A percentile compares a stretch with the other conserved stretches of the same genome.
phyloP scores from a whole-genome alignment of 2,329 filamentous ascomycete genomes.

The Penicillium sp. region DNA sequence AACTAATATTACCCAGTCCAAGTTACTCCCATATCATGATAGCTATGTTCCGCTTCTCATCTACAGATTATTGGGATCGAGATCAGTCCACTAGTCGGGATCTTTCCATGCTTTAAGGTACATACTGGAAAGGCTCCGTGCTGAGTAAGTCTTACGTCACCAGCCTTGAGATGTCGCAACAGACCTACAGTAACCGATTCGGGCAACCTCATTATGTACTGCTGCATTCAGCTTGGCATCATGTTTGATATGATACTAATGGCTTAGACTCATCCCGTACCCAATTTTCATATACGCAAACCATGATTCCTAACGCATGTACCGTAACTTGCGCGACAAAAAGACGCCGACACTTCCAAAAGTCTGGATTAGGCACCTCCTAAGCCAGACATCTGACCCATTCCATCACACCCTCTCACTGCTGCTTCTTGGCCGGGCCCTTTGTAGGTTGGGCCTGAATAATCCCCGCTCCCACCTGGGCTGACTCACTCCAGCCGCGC shows the following conservation, averaged over 20 bases:
- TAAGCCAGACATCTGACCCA: neutral
- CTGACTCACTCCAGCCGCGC: constrained; percentile 47
- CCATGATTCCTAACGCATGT: neutral
- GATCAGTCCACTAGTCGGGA: no score
- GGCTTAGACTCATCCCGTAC: neutral
- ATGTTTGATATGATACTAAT: neutral
- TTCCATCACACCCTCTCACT: constrained; percentile 21
- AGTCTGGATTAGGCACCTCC: neutral
- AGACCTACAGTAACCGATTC: neutral
- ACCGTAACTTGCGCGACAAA: neutral
- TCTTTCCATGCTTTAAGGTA: no score
- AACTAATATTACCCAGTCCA: no score
- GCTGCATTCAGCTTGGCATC: neutral
- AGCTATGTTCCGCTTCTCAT: no score
- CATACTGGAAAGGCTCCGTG: neutral
- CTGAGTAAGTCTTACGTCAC: neutral
- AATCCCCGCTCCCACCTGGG: constrained; percentile 43
- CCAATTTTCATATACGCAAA: neutral
- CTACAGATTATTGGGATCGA: no score
- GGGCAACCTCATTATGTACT: neutral
- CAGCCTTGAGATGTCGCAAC: neutral
- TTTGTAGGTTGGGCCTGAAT: constrained; percentile 37
- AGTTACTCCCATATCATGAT: no score
- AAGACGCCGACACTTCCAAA: neutral
- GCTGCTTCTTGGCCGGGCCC: constrained; percentile 38